These are phyloP conservation scores for Rhizophagus clarus DNA, from an alignment of 192 early-diverging fungal species.

Conservation along the genomic window DNA sequence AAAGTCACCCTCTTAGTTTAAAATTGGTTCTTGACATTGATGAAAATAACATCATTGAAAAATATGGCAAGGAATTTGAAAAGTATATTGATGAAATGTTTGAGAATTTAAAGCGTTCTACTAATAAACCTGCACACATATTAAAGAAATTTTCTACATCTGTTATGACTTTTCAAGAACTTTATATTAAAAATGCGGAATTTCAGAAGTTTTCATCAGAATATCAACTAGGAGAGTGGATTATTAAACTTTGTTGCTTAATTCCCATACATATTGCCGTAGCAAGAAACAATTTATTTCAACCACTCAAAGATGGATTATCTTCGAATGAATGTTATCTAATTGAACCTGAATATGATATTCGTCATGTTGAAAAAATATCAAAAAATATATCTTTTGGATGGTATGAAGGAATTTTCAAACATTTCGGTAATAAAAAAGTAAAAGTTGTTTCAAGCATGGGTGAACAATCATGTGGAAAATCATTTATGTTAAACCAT, in stretches of 20 bases:
- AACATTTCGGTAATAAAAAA: conserved; percentile 8
- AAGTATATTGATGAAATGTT: not conserved
- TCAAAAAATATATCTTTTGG: conserved; percentile 9
- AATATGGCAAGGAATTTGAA: not conserved
- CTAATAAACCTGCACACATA: not conserved
- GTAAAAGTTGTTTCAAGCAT: conserved; percentile 28
- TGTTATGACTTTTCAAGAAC: not conserved
- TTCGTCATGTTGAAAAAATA: not conserved
- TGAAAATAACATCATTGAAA: not conserved
- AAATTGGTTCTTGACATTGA: not conserved
- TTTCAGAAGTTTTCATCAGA: not conserved
- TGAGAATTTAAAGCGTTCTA: not conserved
- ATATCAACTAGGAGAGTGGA: conserved; percentile 11
- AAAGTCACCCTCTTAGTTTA: not conserved
- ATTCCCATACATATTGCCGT: conserved; percentile 26
- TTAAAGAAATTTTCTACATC: not conserved
- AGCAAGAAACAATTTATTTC: conserved; percentile 23
- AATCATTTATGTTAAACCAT: conserved; percentile 32
- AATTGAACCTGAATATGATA: not conserved
- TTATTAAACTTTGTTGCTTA: not conserved
- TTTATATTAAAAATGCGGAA: not conserved
- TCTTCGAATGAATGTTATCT: not conserved
- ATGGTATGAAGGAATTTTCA: conserved; percentile 31
- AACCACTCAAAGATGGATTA: conserved; percentile 23
- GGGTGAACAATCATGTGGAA: conserved; percentile 35